These are phyloP conservation scores for Hypericum androsaemum DNA, from an alignment of 345 rosid species.

Conservation along the genomic window DNA sequence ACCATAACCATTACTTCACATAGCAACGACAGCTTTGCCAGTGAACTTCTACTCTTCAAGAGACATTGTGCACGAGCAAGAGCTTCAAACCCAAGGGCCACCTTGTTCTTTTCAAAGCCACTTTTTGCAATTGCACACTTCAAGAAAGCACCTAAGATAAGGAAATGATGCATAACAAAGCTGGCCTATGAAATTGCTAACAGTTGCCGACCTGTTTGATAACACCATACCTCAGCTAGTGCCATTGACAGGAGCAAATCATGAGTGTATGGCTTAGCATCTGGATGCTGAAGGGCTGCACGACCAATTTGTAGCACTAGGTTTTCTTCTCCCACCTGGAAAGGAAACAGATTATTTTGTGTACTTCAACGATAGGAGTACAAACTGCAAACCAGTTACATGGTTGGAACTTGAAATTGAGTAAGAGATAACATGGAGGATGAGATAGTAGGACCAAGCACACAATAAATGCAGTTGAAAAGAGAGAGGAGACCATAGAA, in stretches of 20 bases:
- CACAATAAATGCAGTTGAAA: no score
- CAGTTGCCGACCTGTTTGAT: constrained; percentile 23
- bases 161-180: constrained; percentile 52
- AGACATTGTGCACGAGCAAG: constrained; percentile 89
- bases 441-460: no score
- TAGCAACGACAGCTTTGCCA: constrained; percentile 61
- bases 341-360: constrained; percentile 1
- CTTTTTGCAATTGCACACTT: constrained; percentile 91
- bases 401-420: no score
- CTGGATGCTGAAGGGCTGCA: constrained; percentile 65
- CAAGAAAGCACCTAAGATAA: constrained; percentile 64
- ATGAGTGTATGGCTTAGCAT: constrained; percentile 72
- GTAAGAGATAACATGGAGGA: no score
- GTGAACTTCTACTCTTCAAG: constrained; percentile 75
- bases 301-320: constrained; percentile 69
- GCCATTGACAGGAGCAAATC: constrained; percentile 89
- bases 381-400: no score
- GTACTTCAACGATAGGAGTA: no score
- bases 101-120: constrained; percentile 76
- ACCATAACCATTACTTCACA: constrained; percentile 56
- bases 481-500: no score
- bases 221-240: constrained; percentile 77
- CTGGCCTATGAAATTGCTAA: constrained; percentile 21
- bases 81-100: constrained; percentile 92
- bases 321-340: constrained; percentile 84